Evolutionary conservation across 331 rosid species (phyloP).

Genomic region (Malus hybrid): DNA sequence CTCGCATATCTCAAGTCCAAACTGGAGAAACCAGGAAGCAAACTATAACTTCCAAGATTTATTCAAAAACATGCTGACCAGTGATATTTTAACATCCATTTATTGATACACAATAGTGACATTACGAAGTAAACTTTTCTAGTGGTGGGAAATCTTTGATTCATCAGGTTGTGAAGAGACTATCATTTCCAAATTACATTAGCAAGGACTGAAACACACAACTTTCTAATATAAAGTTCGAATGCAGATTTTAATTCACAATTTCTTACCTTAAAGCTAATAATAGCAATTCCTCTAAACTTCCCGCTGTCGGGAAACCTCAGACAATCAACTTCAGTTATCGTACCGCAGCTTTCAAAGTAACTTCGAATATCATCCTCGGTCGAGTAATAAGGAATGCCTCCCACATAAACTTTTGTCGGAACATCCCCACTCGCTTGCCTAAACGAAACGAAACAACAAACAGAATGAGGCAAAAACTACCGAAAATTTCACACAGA

Average conservation of each 20-base stretch:
- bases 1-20: neutral
- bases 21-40: neutral
- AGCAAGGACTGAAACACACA: neutral
- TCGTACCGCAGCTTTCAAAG: slow-evolving; percentile 79
- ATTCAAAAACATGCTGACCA: neutral
- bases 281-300: slow-evolving; percentile 86
- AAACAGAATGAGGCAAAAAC: neutral
- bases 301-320: slow-evolving; percentile 83
- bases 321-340: slow-evolving; percentile 84
- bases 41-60: no score
- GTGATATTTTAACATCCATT: neutral
- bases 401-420: slow-evolving; percentile 84
- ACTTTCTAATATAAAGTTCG: no score
- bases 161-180: neutral
- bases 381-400: slow-evolving; percentile 87
- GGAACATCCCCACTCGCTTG: slow-evolving; percentile 33
- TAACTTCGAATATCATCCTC: slow-evolving; percentile 89
- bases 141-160: neutral
- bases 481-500: neutral
- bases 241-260: neutral
- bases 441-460: slow-evolving; percentile 29
- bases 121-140: neutral
- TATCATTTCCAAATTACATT: neutral
- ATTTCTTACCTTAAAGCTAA: slow-evolving; percentile 68
- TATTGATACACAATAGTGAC: neutral